Conservation (phyloP, 2,329 filamentous ascomycete genomes). For the Botrytis byssoidea region DNA sequence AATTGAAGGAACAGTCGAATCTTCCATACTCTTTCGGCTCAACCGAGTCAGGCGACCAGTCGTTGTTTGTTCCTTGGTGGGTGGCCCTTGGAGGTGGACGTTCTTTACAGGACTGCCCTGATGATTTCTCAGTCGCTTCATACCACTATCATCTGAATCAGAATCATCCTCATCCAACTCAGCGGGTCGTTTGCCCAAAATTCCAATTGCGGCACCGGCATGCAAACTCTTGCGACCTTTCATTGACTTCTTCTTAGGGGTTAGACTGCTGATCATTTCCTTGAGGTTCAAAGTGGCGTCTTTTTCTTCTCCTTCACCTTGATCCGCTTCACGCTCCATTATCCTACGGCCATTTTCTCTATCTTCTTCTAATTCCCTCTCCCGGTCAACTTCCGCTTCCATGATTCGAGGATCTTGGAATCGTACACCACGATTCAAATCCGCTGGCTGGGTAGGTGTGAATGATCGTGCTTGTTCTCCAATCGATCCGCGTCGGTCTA, state of each 20-base stretch:
- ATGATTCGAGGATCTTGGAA: slow-evolving; percentile 66
- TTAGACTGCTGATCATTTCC: slow-evolving; percentile 75
- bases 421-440: slow-evolving; percentile 49
- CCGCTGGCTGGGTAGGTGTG: slow-evolving; percentile 48
- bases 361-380: slow-evolving; percentile 59
- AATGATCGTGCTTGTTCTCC: slow-evolving; percentile 65
- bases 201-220: slow-evolving; percentile 69
- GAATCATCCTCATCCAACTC: slow-evolving; percentile 67
- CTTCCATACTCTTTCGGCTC: slow-evolving; percentile 48
- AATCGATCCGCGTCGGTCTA: slow-evolving; percentile 70
- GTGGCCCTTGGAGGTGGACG: slow-evolving; percentile 66
- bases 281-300: slow-evolving; percentile 67
- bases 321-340: slow-evolving; percentile 52
- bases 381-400: slow-evolving; percentile 61
- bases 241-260: slow-evolving; percentile 68
- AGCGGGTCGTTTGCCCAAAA: slow-evolving; percentile 70
- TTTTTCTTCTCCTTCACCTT: slow-evolving; percentile 49
- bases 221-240: slow-evolving; percentile 73
- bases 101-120: slow-evolving; percentile 77
- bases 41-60: slow-evolving; percentile 58
- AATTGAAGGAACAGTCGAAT: slow-evolving; percentile 38
- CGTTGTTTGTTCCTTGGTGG: slow-evolving; percentile 63
- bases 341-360: slow-evolving; percentile 59
- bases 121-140: slow-evolving; percentile 70
- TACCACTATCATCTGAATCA: slow-evolving; percentile 57